These are phyloP conservation scores for Salix exigua DNA, from an alignment of 345 rosid species.

Conservation along the genomic window DNA sequence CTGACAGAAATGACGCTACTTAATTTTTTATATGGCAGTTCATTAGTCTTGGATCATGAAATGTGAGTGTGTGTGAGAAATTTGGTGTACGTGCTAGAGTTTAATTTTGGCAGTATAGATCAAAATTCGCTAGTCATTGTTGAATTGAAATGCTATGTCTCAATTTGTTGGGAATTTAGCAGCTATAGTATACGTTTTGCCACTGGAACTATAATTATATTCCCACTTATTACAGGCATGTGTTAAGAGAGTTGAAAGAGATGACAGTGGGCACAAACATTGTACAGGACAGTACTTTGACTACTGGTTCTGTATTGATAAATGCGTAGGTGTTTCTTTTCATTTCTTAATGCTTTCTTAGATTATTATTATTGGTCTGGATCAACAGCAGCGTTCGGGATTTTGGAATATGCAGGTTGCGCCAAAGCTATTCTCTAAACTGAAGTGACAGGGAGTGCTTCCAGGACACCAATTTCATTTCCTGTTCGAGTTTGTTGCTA, in stretches of 20 bases:
- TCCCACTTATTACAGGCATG: slow-evolving; percentile 51
- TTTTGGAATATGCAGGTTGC: slow-evolving; percentile 33
- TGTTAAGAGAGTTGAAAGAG: slow-evolving; percentile 78
- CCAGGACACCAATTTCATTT: background rate
- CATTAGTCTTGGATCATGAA: background rate
- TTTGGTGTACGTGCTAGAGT: background rate
- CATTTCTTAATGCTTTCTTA: background rate
- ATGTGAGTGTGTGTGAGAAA: too few relatives aligned
- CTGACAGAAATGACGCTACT: background rate
- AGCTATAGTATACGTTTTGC: background rate
- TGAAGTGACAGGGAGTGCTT: slow-evolving; percentile 19
- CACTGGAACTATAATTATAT: background rate
- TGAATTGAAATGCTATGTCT: background rate
- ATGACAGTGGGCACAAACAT: slow-evolving; percentile 81
- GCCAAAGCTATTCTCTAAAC: slow-evolving; percentile 25
- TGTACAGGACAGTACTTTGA: slow-evolving; percentile 38
- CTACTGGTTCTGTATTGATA: slow-evolving; percentile 22
- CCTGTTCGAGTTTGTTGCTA: background rate
- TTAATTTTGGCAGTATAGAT: background rate
- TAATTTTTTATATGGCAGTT: background rate
- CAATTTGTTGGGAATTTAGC: background rate
- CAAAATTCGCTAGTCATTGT: background rate
- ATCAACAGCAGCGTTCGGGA: background rate
- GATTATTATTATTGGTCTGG: background rate
- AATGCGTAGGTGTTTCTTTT: slow-evolving; percentile 11